phyloP scores from a whole-genome alignment of 2,329 filamentous ascomycete genomes.

The Amauroascus niger region DNA sequence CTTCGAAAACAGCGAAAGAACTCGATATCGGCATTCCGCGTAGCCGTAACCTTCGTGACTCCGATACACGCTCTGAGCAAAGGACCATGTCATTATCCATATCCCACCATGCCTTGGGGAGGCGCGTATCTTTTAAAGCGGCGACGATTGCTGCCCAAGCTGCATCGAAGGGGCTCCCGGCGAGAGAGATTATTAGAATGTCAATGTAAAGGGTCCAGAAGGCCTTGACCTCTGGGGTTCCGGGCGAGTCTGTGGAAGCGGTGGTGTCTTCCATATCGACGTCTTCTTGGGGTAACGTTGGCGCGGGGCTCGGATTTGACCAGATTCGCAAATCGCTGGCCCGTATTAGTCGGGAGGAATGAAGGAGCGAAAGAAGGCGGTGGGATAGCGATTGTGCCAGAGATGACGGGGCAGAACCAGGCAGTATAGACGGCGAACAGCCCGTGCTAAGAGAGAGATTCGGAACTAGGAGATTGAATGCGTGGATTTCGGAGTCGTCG shows the following conservation, averaged over 20 bases:
- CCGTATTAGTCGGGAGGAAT: slow-evolving; percentile 58
- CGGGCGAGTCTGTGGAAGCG: slow-evolving; percentile 20
- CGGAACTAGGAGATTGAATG: slow-evolving; percentile 67
- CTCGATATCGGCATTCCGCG: slow-evolving; percentile 62
- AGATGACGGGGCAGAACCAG: slow-evolving; percentile 68
- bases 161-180: slow-evolving; percentile 84
- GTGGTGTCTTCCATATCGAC: slow-evolving; percentile 41
- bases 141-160: slow-evolving; percentile 78
- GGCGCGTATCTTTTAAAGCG: slow-evolving; percentile 63
- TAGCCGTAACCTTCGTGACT: slow-evolving; percentile 50
- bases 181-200: slow-evolving; percentile 84
- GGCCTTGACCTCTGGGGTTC: slow-evolving; percentile 54
- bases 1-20: slow-evolving; percentile 69
- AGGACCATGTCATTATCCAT: slow-evolving; percentile 67
- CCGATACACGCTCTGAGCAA: slow-evolving; percentile 54
- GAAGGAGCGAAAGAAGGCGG: slow-evolving; percentile 64
- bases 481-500: slow-evolving; percentile 40
- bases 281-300: slow-evolving; percentile 26
- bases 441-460: slow-evolving; percentile 91
- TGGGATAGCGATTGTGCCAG: slow-evolving; percentile 80
- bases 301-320: slow-evolving; percentile 44
- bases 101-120: slow-evolving; percentile 78
- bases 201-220: slow-evolving; percentile 97
- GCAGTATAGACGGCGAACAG: slow-evolving; percentile 73
- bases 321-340: slow-evolving; percentile 63